Conservation (phyloP, 2,329 filamentous ascomycete species). For the Drechslera avenae region DNA sequence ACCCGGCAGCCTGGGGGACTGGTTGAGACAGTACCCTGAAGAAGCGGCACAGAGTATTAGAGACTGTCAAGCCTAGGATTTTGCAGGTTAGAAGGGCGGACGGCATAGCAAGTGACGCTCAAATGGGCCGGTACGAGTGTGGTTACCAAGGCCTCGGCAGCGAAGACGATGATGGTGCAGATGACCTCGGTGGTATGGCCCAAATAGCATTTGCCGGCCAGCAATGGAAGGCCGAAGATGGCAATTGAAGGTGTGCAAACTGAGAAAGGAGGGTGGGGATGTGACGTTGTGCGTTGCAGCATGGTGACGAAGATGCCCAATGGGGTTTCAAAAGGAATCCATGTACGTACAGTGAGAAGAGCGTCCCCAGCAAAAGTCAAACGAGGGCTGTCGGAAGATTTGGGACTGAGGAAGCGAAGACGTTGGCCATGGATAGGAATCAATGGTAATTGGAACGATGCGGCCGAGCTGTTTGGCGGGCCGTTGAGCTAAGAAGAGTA, state of each 20-base stretch:
- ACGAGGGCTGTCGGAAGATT: conserved; percentile 31
- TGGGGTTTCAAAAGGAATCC: conserved; percentile 41
- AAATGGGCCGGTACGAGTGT: conserved; percentile 28
- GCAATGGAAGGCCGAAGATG: conserved; percentile 9
- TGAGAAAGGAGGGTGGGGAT: conserved; percentile 25
- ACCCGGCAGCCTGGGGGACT: conserved; percentile 21
- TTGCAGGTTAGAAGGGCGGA: conserved; percentile 32
- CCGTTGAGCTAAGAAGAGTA: conserved; percentile 18
- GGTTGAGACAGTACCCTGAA: conserved; percentile 17
- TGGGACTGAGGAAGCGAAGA: conserved; percentile 9
- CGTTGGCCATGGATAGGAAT: conserved; percentile 1
- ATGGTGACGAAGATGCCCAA: conserved; percentile 31
- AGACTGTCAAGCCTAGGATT: conserved; percentile 31
- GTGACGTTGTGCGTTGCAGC: conserved; percentile 44
- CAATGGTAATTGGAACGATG: background rate
- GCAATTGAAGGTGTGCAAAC: conserved; percentile 20
- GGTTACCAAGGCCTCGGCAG: conserved; percentile 10
- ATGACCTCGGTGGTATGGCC: conserved; percentile 14
- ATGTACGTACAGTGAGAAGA: conserved; percentile 42
- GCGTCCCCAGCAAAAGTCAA: conserved; percentile 46
- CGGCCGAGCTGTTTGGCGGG: conserved; percentile 10
- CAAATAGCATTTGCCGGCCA: conserved; percentile 4
- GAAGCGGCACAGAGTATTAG: conserved; percentile 23
- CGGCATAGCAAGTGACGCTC: conserved; percentile 36
- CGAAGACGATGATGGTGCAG: conserved; percentile 24